Base-by-base conservation (phyloP, 345 rosid species). In the Pistacia atlantica region DNA sequence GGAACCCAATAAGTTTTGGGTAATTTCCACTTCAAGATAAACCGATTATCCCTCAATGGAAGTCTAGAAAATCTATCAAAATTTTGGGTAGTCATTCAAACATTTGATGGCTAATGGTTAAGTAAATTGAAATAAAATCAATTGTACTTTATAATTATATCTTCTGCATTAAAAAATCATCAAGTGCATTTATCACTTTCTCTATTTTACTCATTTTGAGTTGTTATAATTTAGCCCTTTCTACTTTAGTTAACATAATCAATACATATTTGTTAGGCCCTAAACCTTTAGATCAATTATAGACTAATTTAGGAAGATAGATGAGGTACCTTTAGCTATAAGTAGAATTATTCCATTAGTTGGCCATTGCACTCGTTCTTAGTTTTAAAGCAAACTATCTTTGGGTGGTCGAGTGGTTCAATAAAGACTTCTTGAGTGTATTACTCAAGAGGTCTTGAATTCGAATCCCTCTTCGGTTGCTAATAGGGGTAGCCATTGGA, bases 21-120 rank as follows among this genome's bases (percentile, higher is more conserved):
- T 69, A 63, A 67, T 77, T 81, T 81, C 72, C 75, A 81, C 72
- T 81, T 60, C 79, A 70, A 78, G 84, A 59, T 45, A 78, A 72
- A 16, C 69, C 66, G 13, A 61, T 25, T 25, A n/a, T 37, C 42
- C 46, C 54, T 16, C 20, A 3, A 28, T 63, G 64, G 45, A 9
- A 46, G 70, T 10, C 66, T 42, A 11, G 54, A 31, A 31, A 31
- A 31, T 31, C 2, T 31, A 65, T 20, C 22, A 3, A 46, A 28
- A 57, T 33, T 3, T 45, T 12, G 20, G 1, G 75, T 4, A 48
- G 66, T 54, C 57, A 10, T 55, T 35, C 54, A 22, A 0, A 22
- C 14, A 51, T 55, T 69, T 51, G 2, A 78, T 20, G 55, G 46
- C 55, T 57, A 20, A 45, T 38, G 2, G 59, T 33, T 72, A 0